These are phyloP conservation scores for Eucalyptus leucophloia DNA, from an alignment of 345 rosid genomes.

Conservation along the genomic window DNA sequence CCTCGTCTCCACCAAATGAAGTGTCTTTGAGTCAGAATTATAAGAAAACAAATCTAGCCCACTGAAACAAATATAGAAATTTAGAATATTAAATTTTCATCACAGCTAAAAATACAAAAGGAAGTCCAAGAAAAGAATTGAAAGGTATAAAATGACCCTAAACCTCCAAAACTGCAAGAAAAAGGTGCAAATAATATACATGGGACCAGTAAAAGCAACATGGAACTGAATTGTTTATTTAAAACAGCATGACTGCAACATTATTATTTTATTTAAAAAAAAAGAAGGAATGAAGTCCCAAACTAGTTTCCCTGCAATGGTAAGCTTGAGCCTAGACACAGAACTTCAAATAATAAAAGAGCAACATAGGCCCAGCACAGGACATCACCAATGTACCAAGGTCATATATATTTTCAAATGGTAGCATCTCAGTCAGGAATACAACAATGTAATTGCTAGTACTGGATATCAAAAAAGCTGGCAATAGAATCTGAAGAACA, in stretches of 20 bases:
- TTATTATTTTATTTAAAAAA: background rate
- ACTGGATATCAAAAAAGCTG: background rate
- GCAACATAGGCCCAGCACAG: background rate
- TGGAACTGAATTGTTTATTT: background rate
- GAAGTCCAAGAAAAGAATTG: background rate
- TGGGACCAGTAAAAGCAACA: background rate
- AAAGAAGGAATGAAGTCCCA: background rate
- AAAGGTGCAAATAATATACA: background rate
- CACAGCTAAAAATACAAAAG: background rate
- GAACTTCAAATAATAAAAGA: background rate
- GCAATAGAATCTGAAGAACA: background rate
- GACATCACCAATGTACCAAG: background rate
- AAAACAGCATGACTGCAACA: background rate
- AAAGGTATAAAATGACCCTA: background rate
- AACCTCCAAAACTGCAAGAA: background rate
- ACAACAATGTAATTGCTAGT: background rate
- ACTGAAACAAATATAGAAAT: slow-evolving; percentile 28
- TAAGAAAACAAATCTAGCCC: slow-evolving; percentile 81
- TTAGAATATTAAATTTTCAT: background rate
- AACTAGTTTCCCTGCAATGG: background rate
- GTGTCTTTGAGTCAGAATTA: slow-evolving; percentile 45
- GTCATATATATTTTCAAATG: background rate
- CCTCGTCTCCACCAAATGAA: slow-evolving; percentile 72
- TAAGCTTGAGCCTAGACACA: background rate
- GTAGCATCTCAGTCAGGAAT: background rate